Evolutionary conservation across 2,329 filamentous ascomycete genomes (phyloP).

Genomic region (Fusarium metavorans): DNA sequence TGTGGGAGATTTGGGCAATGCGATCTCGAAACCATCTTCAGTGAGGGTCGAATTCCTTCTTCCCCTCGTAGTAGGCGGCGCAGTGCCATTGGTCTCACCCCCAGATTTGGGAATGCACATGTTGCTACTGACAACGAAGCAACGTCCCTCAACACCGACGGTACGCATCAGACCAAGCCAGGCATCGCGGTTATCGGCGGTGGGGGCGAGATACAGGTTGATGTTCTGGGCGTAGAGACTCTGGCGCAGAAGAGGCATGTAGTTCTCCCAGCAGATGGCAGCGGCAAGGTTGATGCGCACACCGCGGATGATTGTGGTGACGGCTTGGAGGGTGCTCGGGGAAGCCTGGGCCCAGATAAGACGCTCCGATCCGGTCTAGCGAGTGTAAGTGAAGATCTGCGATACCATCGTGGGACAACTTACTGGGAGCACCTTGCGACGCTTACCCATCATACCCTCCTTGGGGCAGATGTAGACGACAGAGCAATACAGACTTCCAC

Average conservation of each 20-base stretch:
- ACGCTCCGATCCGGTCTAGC: conserved; percentile 80
- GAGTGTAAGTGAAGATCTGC: background rate
- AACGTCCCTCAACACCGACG: conserved; percentile 82
- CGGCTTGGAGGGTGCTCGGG: conserved; percentile 80
- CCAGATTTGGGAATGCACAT: conserved; percentile 72
- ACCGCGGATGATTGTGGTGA: conserved; percentile 83
- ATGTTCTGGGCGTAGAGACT: conserved; percentile 90
- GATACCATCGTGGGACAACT: conserved; percentile 45
- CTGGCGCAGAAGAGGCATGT: conserved; percentile 91
- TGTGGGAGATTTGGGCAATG: conserved; percentile 50
- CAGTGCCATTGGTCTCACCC: conserved; percentile 4
- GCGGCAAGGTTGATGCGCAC: conserved; percentile 83
- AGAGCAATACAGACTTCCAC: conserved; percentile 86
- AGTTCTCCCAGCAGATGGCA: conserved; percentile 97
- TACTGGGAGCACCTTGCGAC: conserved; percentile 91
- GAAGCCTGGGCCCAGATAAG: conserved; percentile 91
- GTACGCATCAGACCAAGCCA: conserved; percentile 89
- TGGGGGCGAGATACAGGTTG: conserved; percentile 91
- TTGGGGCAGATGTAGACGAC: conserved; percentile 85
- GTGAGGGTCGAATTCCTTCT: conserved; percentile 55
- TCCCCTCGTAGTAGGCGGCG: conserved; percentile 1
- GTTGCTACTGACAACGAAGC: conserved; percentile 88
- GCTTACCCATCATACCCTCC: conserved; percentile 81
- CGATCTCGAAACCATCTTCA: conserved; percentile 62
- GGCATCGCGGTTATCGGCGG: conserved; percentile 84